These are phyloP conservation scores for Tritrichomonas foetus DNA, from an alignment of 208 protist species.

Conservation along the genomic window DNA sequence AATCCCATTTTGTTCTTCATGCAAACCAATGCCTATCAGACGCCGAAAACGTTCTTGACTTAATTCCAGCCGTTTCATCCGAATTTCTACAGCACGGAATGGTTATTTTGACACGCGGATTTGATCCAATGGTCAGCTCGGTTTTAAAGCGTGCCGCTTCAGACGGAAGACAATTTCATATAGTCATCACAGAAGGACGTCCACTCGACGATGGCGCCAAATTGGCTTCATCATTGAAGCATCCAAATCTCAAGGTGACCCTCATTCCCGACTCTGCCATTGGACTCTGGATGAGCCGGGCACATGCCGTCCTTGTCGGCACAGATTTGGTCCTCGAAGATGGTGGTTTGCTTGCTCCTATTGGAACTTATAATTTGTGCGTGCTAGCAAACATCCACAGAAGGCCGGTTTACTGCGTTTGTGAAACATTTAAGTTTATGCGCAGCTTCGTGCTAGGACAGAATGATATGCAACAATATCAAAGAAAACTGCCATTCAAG, in stretches of 20 bases:
- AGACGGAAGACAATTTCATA: background rate
- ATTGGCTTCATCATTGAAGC: background rate
- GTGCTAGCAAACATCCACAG: background rate
- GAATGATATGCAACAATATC: background rate
- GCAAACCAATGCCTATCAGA: background rate
- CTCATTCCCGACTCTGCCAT: background rate
- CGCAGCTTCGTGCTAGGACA: background rate
- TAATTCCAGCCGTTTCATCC: background rate
- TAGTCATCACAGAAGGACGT: background rate
- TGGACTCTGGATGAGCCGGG: background rate
- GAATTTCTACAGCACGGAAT: constrained; percentile 20
- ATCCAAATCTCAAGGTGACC: background rate
- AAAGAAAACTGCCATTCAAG: background rate
- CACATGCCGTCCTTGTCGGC: background rate
- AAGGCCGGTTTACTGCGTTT: constrained; percentile 5
- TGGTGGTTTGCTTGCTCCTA: background rate
- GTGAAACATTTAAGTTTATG: constrained; percentile 3
- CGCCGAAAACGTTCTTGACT: background rate
- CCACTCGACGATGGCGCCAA: background rate
- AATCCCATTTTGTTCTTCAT: background rate
- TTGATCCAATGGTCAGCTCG: background rate
- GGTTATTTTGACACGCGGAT: background rate
- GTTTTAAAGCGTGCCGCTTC: background rate
- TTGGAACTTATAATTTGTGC: background rate
- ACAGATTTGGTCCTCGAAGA: background rate